These are phyloP conservation scores for Danielia reshetovae DNA, from an alignment of 805 yeast species.

Conservation along the genomic window DNA sequence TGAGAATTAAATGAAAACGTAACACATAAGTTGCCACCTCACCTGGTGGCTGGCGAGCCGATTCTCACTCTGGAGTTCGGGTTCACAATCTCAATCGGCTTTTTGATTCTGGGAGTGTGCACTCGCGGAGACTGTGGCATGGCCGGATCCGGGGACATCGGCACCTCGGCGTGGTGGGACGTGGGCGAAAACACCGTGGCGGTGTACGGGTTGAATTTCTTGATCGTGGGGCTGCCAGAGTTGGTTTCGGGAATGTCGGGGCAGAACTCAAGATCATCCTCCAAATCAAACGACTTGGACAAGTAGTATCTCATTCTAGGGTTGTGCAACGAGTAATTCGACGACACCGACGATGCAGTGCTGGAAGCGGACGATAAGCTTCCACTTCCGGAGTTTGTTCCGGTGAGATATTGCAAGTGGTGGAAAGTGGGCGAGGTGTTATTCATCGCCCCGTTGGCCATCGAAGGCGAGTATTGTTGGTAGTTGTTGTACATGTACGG, in stretches of 20 bases:
- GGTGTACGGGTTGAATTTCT: constrained; percentile 66
- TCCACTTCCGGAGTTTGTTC: constrained; percentile 6
- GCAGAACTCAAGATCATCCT: constrained; percentile 63
- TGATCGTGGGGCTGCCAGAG: constrained; percentile 29
- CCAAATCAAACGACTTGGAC: constrained; percentile 57
- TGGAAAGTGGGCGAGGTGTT: constrained; percentile 29
- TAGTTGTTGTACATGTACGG: constrained; percentile 33
- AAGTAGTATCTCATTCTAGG: constrained; percentile 53
- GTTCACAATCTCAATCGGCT: constrained; percentile 58
- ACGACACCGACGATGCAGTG: constrained; percentile 9
- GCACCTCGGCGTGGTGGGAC: constrained; percentile 1
- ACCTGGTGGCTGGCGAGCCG: constrained; percentile 43
- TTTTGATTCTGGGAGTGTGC: constrained; percentile 55
- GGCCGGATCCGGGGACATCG: constrained; percentile 15
- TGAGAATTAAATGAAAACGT: constrained; percentile 1
- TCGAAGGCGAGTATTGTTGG: constrained; percentile 31
- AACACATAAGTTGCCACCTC: constrained; percentile 2
- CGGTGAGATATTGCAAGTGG: constrained; percentile 20
- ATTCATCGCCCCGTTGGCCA: constrained; percentile 20
- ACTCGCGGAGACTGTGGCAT: constrained; percentile 38
- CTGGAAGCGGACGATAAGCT: constrained; percentile 13
- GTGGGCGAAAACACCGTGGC: constrained; percentile 58
- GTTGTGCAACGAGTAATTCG: constrained; percentile 39
- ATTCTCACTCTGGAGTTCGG: constrained; percentile 59
- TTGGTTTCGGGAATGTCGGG: constrained; percentile 49